Base-by-base conservation (phyloP, 2,329 filamentous ascomycete genomes). In the Calonectria crousiana region DNA sequence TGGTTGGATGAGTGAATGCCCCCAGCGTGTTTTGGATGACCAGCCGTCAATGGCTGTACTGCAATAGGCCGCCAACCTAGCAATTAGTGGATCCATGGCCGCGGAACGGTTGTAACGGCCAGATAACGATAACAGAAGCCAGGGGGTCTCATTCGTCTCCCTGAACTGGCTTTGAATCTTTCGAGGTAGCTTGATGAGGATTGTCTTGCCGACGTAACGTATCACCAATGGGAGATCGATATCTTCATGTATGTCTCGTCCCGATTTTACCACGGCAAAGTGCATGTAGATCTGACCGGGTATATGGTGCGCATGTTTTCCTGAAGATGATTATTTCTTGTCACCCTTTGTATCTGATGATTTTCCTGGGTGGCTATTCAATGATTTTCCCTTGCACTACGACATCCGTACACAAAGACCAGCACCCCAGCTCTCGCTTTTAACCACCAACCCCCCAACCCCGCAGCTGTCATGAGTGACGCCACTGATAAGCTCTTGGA, bases 401-500 rank as follows among this genome's bases (percentile, higher is more conserved):
- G 20, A 47, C 44, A 47, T 13, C 44, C 4, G 32, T 18, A 14
- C 26, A 4, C 32, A 14, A 56, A 56, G 1, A 36, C 36, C 6
- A 9, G n/a, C 23, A 47, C 44, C 44, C 41, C 18, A n/a, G 44
- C 44, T 47, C 20, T 47, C 41, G n/a, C 44, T 23, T 47, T 47
- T 23, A 47, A 47, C 44, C 44, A 56, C 52, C 20, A 53, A 14
- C 16, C 52, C 18, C 30, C 20, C 18, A 36, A 58, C 53, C 53
- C 53, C 53, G 53, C 53, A 58, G 18, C 14, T n/a, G 3, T 26
- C 32, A 14, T 32, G 38, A 4, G 30, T 69, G 44, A 41, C 23
- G 53, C n/a, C 53, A 18, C 47, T 62, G 67, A 69, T 69, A 64
- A 69, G 67, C 41, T 23, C 18, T 23, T 34, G 23, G 41, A 69